Evolutionary conservation across 352 stramenopile genomes (phyloP).

Genomic region (Phytophthora citrophthora): DNA sequence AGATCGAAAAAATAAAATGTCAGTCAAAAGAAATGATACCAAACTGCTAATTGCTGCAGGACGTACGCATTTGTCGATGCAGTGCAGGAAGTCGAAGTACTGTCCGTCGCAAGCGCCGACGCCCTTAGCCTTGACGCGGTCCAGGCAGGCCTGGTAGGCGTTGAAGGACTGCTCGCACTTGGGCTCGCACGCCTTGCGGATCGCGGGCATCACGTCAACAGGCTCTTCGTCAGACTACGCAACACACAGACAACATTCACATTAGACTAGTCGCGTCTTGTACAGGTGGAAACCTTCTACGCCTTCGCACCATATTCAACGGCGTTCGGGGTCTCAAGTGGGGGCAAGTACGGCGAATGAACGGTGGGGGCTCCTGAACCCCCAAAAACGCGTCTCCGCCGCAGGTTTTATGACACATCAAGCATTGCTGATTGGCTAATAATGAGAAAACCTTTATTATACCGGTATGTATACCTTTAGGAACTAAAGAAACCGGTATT

Average conservation of each 20-base stretch:
- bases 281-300: background rate
- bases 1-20: background rate
- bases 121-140: constrained; percentile 91
- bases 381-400: background rate
- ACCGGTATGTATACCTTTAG: too few relatives aligned
- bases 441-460: too few relatives aligned
- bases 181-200: constrained; percentile 92
- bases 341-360: constrained; percentile 16
- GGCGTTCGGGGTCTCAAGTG: constrained; percentile 14
- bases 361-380: constrained; percentile 2
- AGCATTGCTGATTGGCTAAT: too few relatives aligned
- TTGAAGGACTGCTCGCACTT: constrained; percentile 89
- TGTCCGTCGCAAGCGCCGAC: constrained; percentile 94
- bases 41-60: background rate
- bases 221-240: constrained; percentile 84
- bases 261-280: constrained; percentile 8
- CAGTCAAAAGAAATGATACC: too few relatives aligned
- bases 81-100: constrained; percentile 96
- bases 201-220: constrained; percentile 93
- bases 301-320: constrained; percentile 37
- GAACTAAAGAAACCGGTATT: too few relatives aligned
- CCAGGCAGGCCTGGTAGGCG: constrained; percentile 92
- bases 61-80: constrained; percentile 95
- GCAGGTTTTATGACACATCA: too few relatives aligned
- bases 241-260: background rate